Evolutionary conservation across 2,329 filamentous ascomycete genomes (phyloP).

Genomic region (Monilinia fructicola): DNA sequence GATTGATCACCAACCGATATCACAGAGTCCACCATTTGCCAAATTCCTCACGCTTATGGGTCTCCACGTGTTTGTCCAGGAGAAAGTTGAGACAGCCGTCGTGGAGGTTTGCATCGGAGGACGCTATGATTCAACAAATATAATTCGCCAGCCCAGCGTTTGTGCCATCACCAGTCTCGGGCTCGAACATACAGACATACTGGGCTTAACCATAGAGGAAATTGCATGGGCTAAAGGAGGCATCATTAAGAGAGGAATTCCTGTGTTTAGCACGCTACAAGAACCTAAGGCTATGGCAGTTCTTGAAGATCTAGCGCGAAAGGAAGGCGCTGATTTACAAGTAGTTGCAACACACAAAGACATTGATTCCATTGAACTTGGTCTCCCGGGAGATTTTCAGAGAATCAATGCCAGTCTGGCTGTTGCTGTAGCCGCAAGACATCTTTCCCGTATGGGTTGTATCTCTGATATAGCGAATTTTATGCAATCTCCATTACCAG

Average conservation of each 20-base stretch:
- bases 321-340: neutral
- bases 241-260: constrained; percentile 69
- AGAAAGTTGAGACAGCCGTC: neutral
- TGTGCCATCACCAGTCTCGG: constrained; percentile 50
- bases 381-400: neutral
- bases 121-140: constrained; percentile 1
- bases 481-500: neutral
- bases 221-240: constrained; percentile 93
- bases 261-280: constrained; percentile 45
- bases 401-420: neutral
- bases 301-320: neutral
- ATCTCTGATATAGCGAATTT: neutral
- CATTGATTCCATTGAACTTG: neutral
- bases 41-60: neutral
- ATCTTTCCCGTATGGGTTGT: neutral
- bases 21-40: neutral
- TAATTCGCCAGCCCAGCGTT: neutral
- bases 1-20: neutral
- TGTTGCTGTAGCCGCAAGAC: neutral
- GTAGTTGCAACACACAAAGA: neutral
- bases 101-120: neutral
- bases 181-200: constrained; percentile 78
- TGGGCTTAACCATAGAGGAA: constrained; percentile 73
- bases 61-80: neutral
- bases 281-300: neutral